phyloP scores from a whole-genome alignment of 2,329 filamentous ascomycete genomes.

The Phialocephala subalpina region DNA sequence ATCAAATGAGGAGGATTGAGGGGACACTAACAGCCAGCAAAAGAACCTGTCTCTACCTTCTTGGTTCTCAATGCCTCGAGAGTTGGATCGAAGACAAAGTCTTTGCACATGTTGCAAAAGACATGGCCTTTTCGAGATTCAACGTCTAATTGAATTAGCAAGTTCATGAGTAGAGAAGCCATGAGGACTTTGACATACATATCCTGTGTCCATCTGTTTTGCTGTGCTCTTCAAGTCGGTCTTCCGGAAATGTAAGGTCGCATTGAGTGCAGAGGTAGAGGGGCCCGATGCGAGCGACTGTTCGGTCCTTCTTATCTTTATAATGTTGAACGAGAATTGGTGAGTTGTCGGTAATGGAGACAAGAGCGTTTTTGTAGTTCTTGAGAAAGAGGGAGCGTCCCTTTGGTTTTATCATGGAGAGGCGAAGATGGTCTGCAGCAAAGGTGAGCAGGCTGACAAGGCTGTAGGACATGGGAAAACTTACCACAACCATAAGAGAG shows the following conservation, averaged over 20 bases:
- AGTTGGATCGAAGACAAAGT: slow-evolving; percentile 84
- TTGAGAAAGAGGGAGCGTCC: neutral
- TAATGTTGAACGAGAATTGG: slow-evolving; percentile 72
- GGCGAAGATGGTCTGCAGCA: slow-evolving; percentile 71
- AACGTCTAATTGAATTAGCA: slow-evolving; percentile 62
- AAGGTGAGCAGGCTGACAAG: slow-evolving; percentile 24
- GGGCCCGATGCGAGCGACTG: slow-evolving; percentile 68
- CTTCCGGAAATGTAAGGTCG: slow-evolving; percentile 70
- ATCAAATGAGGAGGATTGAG: neutral
- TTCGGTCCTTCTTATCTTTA: slow-evolving; percentile 62
- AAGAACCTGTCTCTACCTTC: slow-evolving; percentile 72
- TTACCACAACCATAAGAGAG: slow-evolving; percentile 71
- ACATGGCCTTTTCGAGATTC: slow-evolving; percentile 79
- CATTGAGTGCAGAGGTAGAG: slow-evolving; percentile 81
- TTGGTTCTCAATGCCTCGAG: slow-evolving; percentile 77
- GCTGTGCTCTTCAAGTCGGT: slow-evolving; percentile 72
- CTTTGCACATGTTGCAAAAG: slow-evolving; percentile 83
- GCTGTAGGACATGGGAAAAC: slow-evolving; percentile 39
- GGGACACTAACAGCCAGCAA: slow-evolving; percentile 53
- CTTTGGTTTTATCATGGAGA: slow-evolving; percentile 65
- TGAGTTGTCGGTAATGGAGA: slow-evolving; percentile 73
- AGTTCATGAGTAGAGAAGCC: neutral
- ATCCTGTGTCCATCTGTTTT: slow-evolving; percentile 76
- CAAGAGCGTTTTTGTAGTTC: slow-evolving; percentile 75
- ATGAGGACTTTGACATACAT: slow-evolving; percentile 58